Conservation (phyloP, 371 early-diverging fungal genomes). For the Mortierella sp. region DNA sequence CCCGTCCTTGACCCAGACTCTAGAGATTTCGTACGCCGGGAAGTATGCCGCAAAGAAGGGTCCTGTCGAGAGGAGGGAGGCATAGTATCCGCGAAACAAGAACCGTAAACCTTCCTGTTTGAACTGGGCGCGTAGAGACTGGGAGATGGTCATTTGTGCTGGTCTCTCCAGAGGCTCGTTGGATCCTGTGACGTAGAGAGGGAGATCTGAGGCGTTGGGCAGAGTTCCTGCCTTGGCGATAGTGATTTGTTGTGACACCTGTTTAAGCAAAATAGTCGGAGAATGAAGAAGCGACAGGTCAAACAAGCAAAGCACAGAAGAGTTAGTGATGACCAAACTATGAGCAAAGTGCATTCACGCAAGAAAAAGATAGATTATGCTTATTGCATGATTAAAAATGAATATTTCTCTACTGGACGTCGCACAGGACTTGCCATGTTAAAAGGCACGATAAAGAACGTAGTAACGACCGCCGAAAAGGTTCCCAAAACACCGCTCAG, state of each 20-base stretch:
- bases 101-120: slow-evolving; percentile 49
- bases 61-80: slow-evolving; percentile 36
- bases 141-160: slow-evolving; percentile 30
- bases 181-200: slow-evolving; percentile 36
- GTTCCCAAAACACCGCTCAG: slow-evolving; percentile 38
- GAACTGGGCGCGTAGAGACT: slow-evolving; percentile 38
- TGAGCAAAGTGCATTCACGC: background rate
- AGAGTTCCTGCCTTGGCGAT: slow-evolving; percentile 46
- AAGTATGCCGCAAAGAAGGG: slow-evolving; percentile 56
- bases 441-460: slow-evolving; percentile 51
- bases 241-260: slow-evolving; percentile 49
- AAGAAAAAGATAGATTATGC: background rate
- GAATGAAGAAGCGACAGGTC: background rate
- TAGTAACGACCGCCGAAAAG: slow-evolving; percentile 42
- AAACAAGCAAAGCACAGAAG: background rate
- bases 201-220: slow-evolving; percentile 36
- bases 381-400: background rate
- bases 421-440: slow-evolving; percentile 23
- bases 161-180: slow-evolving; percentile 24
- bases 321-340: slow-evolving; percentile 16
- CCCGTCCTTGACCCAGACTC: slow-evolving; percentile 29
- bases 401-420: background rate
- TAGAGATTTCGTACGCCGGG: slow-evolving; percentile 44
- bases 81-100: slow-evolving; percentile 49
- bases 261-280: background rate